phyloP scores from a whole-genome alignment of 2,329 filamentous ascomycete genomes.

The Aspergillus amoenus region DNA sequence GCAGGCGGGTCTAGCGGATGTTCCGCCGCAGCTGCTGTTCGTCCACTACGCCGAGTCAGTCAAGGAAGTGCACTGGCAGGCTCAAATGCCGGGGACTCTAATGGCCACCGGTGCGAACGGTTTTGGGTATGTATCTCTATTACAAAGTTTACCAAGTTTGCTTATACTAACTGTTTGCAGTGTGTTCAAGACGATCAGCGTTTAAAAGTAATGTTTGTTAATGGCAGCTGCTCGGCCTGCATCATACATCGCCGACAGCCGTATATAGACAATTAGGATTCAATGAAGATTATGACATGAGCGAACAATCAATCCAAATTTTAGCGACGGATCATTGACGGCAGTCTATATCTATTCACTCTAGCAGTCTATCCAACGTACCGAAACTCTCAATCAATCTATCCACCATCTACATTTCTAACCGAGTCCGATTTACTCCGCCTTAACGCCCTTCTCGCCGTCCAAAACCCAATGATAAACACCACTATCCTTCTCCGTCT shows the following conservation, averaged over 20 bases:
- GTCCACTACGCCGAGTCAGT: conserved; percentile 94
- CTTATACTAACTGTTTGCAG: conserved; percentile 42
- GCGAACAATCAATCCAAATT: neutral
- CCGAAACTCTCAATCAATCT: no score
- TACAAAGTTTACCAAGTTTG: neutral
- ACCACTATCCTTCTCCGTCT: conserved; percentile 6
- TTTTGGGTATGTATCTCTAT: conserved; percentile 59
- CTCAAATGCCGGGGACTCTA: conserved; percentile 85
- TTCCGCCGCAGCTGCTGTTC: conserved; percentile 91
- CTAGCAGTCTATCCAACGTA: no score
- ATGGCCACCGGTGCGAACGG: conserved; percentile 86
- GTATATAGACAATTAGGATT: neutral
- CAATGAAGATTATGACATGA: no score
- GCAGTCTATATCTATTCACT: neutral
- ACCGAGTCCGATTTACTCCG: neutral
- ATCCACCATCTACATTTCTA: neutral
- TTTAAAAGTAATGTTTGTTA: conserved; percentile 47
- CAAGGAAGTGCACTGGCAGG: conserved; percentile 97
- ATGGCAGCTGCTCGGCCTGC: neutral
- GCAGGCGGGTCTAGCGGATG: conserved; percentile 81
- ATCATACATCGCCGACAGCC: neutral
- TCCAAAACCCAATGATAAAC: conserved; percentile 7
- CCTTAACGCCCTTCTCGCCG: neutral
- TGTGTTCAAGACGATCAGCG: conserved; percentile 80
- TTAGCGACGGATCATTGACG: neutral